phyloP scores from a whole-genome alignment of 768 basidiomycete species.

The Hydnomerulius pinastri region DNA sequence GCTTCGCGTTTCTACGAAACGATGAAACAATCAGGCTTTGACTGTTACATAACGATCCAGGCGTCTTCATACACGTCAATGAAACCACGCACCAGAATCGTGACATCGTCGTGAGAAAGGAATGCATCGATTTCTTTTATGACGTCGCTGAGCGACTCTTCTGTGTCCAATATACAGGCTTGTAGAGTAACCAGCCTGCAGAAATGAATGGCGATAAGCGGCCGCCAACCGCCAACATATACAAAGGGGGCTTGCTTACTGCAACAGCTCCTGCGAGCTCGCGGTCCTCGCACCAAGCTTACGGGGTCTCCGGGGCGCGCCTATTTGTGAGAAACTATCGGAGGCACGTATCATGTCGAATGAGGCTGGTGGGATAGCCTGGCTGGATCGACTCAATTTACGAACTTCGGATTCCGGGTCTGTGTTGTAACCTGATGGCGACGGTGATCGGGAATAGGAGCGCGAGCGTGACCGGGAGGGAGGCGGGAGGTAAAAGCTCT shows the following conservation, averaged over 20 bases:
- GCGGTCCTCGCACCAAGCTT: conserved; percentile 46
- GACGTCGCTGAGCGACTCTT: conserved; percentile 49
- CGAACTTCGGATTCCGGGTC: conserved; percentile 65
- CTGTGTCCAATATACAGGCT: conserved; percentile 51
- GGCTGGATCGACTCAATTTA: conserved; percentile 38
- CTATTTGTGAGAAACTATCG: conserved; percentile 13
- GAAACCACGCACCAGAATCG: conserved; percentile 43
- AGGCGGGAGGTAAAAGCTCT: conserved; percentile 59
- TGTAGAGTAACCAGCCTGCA: conserved; percentile 56
- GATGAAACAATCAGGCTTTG: conserved; percentile 24
- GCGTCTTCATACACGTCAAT: conserved; percentile 8
- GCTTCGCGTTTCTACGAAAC: conserved; percentile 62
- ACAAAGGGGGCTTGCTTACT: conserved; percentile 46
- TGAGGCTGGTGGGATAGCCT: conserved; percentile 9
- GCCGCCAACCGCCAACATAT: background rate
- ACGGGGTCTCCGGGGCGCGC: conserved; percentile 24
- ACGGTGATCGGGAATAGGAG: conserved; percentile 43
- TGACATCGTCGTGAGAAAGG: conserved; percentile 43
- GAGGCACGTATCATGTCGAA: background rate
- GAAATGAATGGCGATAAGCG: conserved; percentile 3
- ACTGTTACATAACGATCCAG: conserved; percentile 24
- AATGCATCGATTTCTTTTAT: conserved; percentile 48
- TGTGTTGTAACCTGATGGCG: conserved; percentile 71
- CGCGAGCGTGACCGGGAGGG: conserved; percentile 28
- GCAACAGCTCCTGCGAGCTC: conserved; percentile 67